A percentile compares a stretch with the other conserved stretches of the same genome.
These are phyloP conservation scores for Quercus berberidifolia DNA, from an alignment of 306 rosid genomes.

Conservation along the genomic window DNA sequence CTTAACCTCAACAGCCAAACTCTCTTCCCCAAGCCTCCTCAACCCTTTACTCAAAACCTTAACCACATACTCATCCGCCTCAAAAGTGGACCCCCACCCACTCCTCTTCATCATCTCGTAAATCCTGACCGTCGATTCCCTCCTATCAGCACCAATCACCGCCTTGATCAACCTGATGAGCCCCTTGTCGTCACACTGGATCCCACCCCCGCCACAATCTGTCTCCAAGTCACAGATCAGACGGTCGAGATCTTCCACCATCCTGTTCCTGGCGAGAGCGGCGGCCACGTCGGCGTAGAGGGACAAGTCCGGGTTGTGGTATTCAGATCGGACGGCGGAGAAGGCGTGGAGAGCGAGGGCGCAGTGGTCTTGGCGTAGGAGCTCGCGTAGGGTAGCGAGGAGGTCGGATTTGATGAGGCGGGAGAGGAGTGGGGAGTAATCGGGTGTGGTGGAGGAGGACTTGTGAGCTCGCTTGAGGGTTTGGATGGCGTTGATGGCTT, in stretches of 20 bases:
- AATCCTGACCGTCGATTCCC: conserved; percentile 75
- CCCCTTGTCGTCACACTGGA: too few relatives aligned
- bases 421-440: too few relatives aligned
- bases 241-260: conserved; percentile 58
- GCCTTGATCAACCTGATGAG: too few relatives aligned
- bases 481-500: conserved; percentile 35
- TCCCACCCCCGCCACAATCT: neutral
- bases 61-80: too few relatives aligned
- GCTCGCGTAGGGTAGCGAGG: conserved; percentile 72
- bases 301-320: too few relatives aligned
- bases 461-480: conserved; percentile 66
- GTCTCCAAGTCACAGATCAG: conserved; percentile 49
- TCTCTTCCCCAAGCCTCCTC: conserved; percentile 45
- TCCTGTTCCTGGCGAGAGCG: conserved; percentile 39
- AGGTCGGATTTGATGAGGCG: conserved; percentile 77
- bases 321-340: too few relatives aligned
- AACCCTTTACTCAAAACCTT: too few relatives aligned
- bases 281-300: conserved; percentile 16
- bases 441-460: conserved; percentile 43
- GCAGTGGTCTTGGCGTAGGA: neutral
- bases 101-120: conserved; percentile 58
- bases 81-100: conserved; percentile 51
- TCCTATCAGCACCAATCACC: conserved; percentile 14
- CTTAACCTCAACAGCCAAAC: conserved; percentile 36
- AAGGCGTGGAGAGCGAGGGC: too few relatives aligned